phyloP scores from a whole-genome alignment of 768 basidiomycete species.

The Suillus fuscotomentosus region DNA sequence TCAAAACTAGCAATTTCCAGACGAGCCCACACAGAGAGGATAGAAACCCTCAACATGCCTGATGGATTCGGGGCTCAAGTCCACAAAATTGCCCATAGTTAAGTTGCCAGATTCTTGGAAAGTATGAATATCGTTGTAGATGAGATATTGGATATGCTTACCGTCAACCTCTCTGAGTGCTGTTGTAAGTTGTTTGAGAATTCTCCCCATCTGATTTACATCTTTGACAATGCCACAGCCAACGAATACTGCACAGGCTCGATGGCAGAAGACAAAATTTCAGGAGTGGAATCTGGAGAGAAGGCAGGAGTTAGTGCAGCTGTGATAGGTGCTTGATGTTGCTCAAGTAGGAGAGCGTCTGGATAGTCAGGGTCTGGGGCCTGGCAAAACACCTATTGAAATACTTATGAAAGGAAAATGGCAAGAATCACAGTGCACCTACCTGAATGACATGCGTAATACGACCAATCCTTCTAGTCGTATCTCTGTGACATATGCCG shows the following conservation, averaged over 20 bases:
- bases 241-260: constrained; percentile 94
- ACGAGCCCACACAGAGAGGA: constrained; percentile 94
- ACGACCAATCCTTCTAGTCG: constrained; percentile 88
- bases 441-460: constrained; percentile 89
- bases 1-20: constrained; percentile 74
- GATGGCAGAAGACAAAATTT: constrained; percentile 89
- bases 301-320: constrained; percentile 98
- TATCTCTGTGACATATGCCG: constrained; percentile 95
- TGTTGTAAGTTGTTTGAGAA: constrained; percentile 82
- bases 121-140: constrained; percentile 6
- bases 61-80: constrained; percentile 93
- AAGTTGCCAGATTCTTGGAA: constrained; percentile 74
- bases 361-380: constrained; percentile 93
- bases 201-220: constrained; percentile 87
- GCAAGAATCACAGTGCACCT: constrained; percentile 11
- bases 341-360: constrained; percentile 86
- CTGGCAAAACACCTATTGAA: constrained; percentile 73
- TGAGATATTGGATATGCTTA: constrained; percentile 28
- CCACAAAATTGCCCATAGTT: constrained; percentile 81
- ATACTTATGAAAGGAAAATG: constrained; percentile 8
- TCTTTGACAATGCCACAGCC: constrained; percentile 95
- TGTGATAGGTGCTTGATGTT: constrained; percentile 97
- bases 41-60: constrained; percentile 90
- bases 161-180: constrained; percentile 91
- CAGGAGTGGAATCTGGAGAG: constrained; percentile 91